Evolutionary conservation across 2,329 filamentous ascomycete species (phyloP), one percentile per base, ranked within the genome.

Genomic region (Colletotrichum costaricense): DNA sequence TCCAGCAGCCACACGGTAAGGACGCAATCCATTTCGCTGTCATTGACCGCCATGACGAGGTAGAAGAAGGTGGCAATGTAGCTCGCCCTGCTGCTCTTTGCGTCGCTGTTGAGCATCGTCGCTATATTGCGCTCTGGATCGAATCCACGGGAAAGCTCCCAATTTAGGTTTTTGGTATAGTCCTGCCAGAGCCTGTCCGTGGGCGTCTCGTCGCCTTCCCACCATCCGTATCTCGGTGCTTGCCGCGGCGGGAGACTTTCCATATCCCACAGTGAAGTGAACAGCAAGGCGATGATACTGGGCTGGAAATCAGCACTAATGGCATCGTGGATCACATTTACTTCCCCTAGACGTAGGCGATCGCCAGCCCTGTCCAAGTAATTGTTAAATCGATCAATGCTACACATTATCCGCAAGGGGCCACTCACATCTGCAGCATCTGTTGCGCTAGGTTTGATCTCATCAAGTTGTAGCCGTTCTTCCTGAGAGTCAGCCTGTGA

Each of bases 61-160:
- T 86, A 86, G 77, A 86, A 84, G 77, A 86, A 86, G 42, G 84
- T 86, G 54, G 84, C 83, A 67, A 86, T 84, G 77, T 86, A 86
- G 67, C 83, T 84, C 49, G 83, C 84, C 59, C 85, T 81, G 74
- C 84, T 86, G 67, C 81, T 82, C 63, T 78, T 81, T 22, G 80
- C 78, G 71, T 82, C 81, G 26, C 79, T 77, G 54, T 82, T 82
- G 33, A 82, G 73, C 62, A 82, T 82, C 26, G 77, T 77, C 26
- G 81, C 80, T 68, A 80, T 77, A 74, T 82, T 81, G 60, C 79
- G 80, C 46, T 77, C 76, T 28, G 80, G 76, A 46, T 77, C 80
- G 64, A 82, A 82, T 5, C 75, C 79, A 70, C 81, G 77, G 12
- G 80, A 82, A 64, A 82, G 81, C 76, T 82, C 81, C 74, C 82